Conservation (phyloP, 306 rosid genomes). For the Trifolium pratense region DNA sequence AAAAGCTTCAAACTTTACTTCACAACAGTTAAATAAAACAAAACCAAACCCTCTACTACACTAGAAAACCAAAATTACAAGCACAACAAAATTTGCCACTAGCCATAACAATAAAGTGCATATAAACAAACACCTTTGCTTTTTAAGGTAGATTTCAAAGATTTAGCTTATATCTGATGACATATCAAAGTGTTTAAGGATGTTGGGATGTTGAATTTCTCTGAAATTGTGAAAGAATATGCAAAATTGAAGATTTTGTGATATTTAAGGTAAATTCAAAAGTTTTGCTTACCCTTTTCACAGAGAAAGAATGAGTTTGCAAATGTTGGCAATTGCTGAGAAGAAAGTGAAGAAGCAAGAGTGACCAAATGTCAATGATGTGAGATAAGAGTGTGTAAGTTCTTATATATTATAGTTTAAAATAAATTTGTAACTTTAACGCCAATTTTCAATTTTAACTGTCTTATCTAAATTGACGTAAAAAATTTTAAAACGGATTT, state of each 20-base stretch:
- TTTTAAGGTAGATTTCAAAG: slow-evolving; percentile 2
- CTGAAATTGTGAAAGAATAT: slow-evolving; percentile 4
- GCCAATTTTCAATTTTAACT: background rate
- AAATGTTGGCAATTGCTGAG: slow-evolving; percentile 30
- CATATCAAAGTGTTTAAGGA: slow-evolving; percentile 52
- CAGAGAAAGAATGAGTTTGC: slow-evolving; percentile 25
- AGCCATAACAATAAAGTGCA: slow-evolving; percentile 46
- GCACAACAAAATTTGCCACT: slow-evolving; percentile 32
- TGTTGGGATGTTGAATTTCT: background rate
- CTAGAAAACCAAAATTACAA: slow-evolving; percentile 2
- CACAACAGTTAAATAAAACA: slow-evolving; percentile 12
- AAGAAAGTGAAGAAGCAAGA: slow-evolving; percentile 2
- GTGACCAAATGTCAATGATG: slow-evolving; percentile 34
- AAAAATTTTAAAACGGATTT: background rate
- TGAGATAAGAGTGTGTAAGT: slow-evolving; percentile 4
- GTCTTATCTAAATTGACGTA: background rate
- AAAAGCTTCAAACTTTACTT: slow-evolving; percentile 43
- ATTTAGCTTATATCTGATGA: slow-evolving; percentile 91
- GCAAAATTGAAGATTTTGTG: slow-evolving; percentile 13
- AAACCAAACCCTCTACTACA: slow-evolving; percentile 33
- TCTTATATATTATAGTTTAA: slow-evolving; percentile 34
- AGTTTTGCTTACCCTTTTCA: slow-evolving; percentile 42
- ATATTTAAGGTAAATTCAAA: slow-evolving; percentile 10
- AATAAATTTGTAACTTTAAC: slow-evolving; percentile 1
- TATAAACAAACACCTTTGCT: slow-evolving; percentile 12